Evolutionary conservation across 345 rosid species (phyloP), one percentile per base, ranked within the genome.

Genomic region (Rubroshorea leprosula): DNA sequence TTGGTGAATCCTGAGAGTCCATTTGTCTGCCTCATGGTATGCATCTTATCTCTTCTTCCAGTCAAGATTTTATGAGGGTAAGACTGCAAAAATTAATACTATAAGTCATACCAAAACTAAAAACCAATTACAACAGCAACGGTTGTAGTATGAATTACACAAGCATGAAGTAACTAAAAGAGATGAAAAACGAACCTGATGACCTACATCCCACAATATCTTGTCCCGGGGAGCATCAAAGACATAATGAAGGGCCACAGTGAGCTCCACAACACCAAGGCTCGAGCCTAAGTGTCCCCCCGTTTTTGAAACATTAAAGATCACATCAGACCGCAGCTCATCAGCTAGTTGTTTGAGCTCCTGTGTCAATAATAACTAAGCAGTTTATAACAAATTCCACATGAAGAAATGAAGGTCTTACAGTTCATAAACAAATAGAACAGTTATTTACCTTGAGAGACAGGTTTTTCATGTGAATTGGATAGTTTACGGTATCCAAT

Each of bases 191-290:
- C 12, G 35, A 60, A 83, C 95, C 95, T 93, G 99, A 74, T 93
- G 99, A 64, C 99, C 99, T 57, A 93, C 99, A 72, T 93, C 99
- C 99, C 96, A 93, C 6, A 93, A 74, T 14, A 93, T 81, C 81
- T 63, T 87, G 60, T 93, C 99, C 57, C 82, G 82, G 60, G 99
- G 99, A 58, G 89, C 61, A 64, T 85, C 84, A 54, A 93, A 93
- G 67, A 93, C 91, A 76, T 79, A 86, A 71, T 93, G 99, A 79
- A 93, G 96, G 66, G 96, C 94, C 60, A 93, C 97, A 20, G 97
- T 93, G 31, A 93, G 94, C 82, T 93, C 99, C 55, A 93, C 94
- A 52, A 93, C 97, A 67, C 99, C 99, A 67, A 93, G 97, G 71
- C 96, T 89, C 1, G 99, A 89, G 21, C 99, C 99, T 20, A 89